Evolutionary conservation across 2,329 filamentous ascomycete species (phyloP).

Genomic region (Phialophora macrospora): DNA sequence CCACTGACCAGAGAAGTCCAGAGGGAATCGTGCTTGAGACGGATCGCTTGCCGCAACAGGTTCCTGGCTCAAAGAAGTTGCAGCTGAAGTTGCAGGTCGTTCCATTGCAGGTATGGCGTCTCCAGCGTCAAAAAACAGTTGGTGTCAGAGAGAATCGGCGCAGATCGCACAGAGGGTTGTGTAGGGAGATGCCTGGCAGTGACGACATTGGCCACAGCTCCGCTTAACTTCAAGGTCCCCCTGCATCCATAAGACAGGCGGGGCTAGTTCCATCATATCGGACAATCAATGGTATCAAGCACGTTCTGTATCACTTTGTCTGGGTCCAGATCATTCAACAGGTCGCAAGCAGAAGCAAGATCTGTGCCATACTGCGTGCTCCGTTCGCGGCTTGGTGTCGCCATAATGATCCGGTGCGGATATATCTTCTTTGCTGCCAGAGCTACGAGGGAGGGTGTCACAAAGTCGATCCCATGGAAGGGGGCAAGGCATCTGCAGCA

Average conservation of each 20-base stretch:
- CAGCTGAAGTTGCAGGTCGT: not conserved
- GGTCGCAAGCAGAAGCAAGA: slow-evolving; percentile 63
- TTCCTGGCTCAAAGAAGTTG: not conserved
- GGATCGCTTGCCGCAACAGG: too few species aligned
- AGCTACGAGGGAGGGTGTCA: slow-evolving; percentile 80
- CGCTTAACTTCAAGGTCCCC: not conserved
- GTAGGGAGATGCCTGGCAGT: not conserved
- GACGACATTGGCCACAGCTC: not conserved
- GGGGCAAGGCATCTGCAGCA: slow-evolving; percentile 69
- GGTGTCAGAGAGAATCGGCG: not conserved
- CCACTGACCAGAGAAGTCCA: not conserved
- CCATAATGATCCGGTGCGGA: slow-evolving; percentile 77
- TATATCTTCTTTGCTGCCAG: slow-evolving; percentile 88
- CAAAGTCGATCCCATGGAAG: slow-evolving; percentile 78
- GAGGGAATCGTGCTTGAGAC: not conserved
- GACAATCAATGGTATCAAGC: slow-evolving; percentile 44
- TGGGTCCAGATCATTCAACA: slow-evolving; percentile 55
- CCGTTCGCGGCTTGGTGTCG: slow-evolving; percentile 72
- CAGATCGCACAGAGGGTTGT: not conserved
- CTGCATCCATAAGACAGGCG: not conserved
- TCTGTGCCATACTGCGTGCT: slow-evolving; percentile 95
- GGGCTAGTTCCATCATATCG: slow-evolving; percentile 14
- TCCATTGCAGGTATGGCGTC: not conserved
- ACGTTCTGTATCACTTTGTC: slow-evolving; percentile 71
- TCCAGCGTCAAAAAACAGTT: not conserved